Conservation (phyloP, 345 rosid species). For the Moricandia arvensis region DNA sequence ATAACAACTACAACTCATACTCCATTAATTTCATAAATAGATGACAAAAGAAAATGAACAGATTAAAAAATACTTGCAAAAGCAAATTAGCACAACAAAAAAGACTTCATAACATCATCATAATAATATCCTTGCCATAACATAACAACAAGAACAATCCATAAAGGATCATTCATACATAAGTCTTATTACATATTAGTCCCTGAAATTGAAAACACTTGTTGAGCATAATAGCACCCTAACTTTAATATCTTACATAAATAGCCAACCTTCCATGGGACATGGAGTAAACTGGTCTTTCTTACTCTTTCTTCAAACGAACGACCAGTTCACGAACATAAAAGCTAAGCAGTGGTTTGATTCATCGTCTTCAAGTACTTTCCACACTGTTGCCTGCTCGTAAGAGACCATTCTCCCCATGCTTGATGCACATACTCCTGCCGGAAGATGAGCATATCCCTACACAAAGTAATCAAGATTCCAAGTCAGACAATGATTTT, state of each 20-base stretch:
- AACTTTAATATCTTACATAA: constrained; percentile 32
- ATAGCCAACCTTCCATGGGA: neutral
- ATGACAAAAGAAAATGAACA: neutral
- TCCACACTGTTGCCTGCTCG: constrained; percentile 83
- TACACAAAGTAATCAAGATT: constrained; percentile 18
- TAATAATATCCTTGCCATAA: constrained; percentile 12
- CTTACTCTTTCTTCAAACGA: constrained; percentile 47
- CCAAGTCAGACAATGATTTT: neutral
- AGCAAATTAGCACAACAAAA: constrained; percentile 6
- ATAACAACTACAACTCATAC: neutral
- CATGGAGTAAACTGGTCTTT: neutral
- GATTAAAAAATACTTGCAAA: neutral
- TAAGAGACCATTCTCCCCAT: constrained; percentile 87
- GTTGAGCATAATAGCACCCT: constrained; percentile 10
- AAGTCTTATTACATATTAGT: constrained; percentile 29
- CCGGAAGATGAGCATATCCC: constrained; percentile 76
- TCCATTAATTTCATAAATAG: neutral
- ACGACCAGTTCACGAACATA: constrained; percentile 89
- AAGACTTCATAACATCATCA: constrained; percentile 11
- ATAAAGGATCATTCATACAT: constrained; percentile 20
- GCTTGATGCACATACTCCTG: constrained; percentile 80
- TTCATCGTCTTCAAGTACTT: constrained; percentile 75
- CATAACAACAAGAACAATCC: constrained; percentile 14
- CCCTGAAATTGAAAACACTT: constrained; percentile 15
- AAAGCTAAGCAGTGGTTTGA: constrained; percentile 75